A percentile compares a stretch with the other conserved stretches of the same genome.
phyloP scores from a whole-genome alignment of 139 green algal species.

The Chlamydomonas applanata region DNA sequence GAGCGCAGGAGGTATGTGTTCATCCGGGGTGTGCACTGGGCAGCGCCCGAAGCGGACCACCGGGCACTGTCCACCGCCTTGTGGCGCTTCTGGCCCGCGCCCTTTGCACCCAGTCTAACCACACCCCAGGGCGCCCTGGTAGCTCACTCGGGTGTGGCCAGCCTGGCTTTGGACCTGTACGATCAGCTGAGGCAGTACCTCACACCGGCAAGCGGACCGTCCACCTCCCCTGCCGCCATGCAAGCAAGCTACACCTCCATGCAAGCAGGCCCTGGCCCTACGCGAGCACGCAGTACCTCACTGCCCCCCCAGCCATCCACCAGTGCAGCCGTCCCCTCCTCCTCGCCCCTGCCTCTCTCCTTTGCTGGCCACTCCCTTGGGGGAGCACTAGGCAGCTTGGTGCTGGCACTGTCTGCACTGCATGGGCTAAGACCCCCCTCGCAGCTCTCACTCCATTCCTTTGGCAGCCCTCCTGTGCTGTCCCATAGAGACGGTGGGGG shows the following conservation, averaged over 20 bases:
- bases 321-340: not conserved
- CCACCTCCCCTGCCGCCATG: too few relatives aligned
- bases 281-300: too few relatives aligned
- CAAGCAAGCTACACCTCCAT: too few relatives aligned
- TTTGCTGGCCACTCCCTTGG: conserved; percentile 61
- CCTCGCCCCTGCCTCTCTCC: conserved; percentile 25
- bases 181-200: conserved; percentile 29
- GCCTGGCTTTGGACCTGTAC: conserved; percentile 25
- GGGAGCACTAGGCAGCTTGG: conserved; percentile 46
- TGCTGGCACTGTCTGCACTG: conserved; percentile 8
- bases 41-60: conserved; percentile 27
- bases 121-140: conserved; percentile 28
- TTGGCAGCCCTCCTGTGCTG: conserved; percentile 65
- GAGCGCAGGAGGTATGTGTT: conserved; percentile 44
- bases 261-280: too few relatives aligned
- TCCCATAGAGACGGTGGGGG: conserved; percentile 42
- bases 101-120: conserved; percentile 28
- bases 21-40: conserved; percentile 52
- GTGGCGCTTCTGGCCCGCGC: conserved; percentile 40
- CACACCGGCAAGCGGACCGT: not conserved
- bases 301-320: not conserved
- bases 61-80: conserved; percentile 43
- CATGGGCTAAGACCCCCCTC: not conserved
- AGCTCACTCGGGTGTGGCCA: conserved; percentile 49
- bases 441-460: conserved; percentile 38